These are phyloP conservation scores for Candida multigemmis DNA, from an alignment of 805 yeast genomes.

Conservation along the genomic window DNA sequence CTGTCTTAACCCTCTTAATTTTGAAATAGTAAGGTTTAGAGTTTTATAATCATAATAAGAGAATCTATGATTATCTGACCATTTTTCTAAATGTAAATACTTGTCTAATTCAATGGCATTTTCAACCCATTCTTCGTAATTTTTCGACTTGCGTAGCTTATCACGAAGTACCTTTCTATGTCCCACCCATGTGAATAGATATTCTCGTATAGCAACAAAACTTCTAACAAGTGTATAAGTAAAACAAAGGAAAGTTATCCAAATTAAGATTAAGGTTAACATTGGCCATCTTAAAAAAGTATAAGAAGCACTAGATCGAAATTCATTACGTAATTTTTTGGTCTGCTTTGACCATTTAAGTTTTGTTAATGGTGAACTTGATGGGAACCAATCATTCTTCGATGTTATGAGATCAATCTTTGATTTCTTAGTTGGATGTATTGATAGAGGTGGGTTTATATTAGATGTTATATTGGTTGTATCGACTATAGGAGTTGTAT, in stretches of 20 bases:
- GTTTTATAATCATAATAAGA: constrained; percentile 64
- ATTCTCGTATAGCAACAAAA: constrained; percentile 57
- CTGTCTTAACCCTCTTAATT: constrained; percentile 27
- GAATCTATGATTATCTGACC: constrained; percentile 55
- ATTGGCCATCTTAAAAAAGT: constrained; percentile 58
- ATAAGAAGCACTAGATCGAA: constrained; percentile 24
- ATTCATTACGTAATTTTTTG: constrained; percentile 22
- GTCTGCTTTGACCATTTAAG: constrained; percentile 1
- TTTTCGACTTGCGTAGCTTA: constrained; percentile 37
- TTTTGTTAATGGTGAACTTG: background rate
- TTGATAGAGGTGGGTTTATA: constrained; percentile 3
- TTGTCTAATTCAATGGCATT: constrained; percentile 52
- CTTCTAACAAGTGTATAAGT: constrained; percentile 45
- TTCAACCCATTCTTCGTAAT: constrained; percentile 53
- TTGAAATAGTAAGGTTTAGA: constrained; percentile 36
- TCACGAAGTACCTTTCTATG: constrained; percentile 40
- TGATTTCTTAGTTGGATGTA: constrained; percentile 4
- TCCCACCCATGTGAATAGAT: constrained; percentile 52
- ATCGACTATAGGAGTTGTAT: background rate
- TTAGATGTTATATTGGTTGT: background rate
- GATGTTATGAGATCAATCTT: constrained; percentile 15
- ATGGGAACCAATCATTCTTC: constrained; percentile 19
- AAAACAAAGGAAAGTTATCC: constrained; percentile 44
- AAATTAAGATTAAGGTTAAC: constrained; percentile 38
- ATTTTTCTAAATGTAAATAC: constrained; percentile 47